Evolutionary conservation across 768 basidiomycete genomes (phyloP), one percentile per base, ranked within the genome.

Genomic region (Kwoniella heveanensis): DNA sequence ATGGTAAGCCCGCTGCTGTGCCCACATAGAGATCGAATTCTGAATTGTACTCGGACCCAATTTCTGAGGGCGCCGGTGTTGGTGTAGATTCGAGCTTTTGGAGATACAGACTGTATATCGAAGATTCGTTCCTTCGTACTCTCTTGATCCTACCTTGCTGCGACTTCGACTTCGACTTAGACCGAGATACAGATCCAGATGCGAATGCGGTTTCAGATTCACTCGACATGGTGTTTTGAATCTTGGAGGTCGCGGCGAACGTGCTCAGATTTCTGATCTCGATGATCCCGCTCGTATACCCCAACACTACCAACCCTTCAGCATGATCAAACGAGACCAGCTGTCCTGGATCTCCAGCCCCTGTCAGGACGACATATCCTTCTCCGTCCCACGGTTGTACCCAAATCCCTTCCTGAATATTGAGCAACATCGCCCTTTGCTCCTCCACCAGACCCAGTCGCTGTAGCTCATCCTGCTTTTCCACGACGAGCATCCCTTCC

Each of bases 231-330:
- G n/a, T n/a, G n/a, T n/a, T n/a, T n/a, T n/a, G n/a, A n/a, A n/a
- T n/a, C n/a, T n/a, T n/a, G n/a, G 49, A 56, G 21, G 29, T 46
- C n/a, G 56, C 24, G 58, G 30, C 21, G 13, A 87, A 78, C 2
- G 80, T 77, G n/a, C 85, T 82, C 0, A 84, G 81, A 70, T 88
- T 86, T 68, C 85, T 85, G 3, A 90, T 64, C 0, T 83, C 79
- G 0, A 88, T 82, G 8, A 87, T 69, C 1, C 88, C 89, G 6
- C 77, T 77, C 2, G 79, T 77, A 13, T 87, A 84, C 1, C 88
- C 89, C 12, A 86, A 87, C 0, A 85, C 87, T 12, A 90, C 79
- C 2, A 87, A 72, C 52, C 82, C 78, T 53, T 80, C 62, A 19
- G 83, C 80, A 70, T 86, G 85, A 2, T 81, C 76, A 52, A 88